Evolutionary conservation across 148 eudicot species (phyloP), one percentile per base, ranked within the genome.

Genomic region (Polygonum maritimum): DNA sequence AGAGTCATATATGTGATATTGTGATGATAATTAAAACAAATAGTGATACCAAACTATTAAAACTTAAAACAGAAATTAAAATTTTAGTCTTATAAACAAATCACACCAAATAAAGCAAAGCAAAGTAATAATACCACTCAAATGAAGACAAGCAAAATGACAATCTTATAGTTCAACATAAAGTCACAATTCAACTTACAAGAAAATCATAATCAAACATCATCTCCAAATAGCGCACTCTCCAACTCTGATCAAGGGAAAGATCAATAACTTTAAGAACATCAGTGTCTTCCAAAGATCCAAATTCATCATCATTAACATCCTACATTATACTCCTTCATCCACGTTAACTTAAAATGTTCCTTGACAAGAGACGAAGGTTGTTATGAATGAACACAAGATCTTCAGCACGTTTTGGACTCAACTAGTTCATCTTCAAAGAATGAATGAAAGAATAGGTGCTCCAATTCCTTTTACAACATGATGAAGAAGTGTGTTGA

Each of bases 381-480:
- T 78, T 78, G 51, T 41, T 54, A n/a, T 71, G 76, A 41, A 78
- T 45, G 45, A 38, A 78, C 49, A 26, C 79, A 8, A 71, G 40
- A 71, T 38, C 41, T 13, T 71, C 70, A 10, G 16, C 39, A 12
- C 52, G 16, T 19, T 41, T 71, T 49, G 40, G 74, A 40, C 15
- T 19, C 14, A 77, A 31, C 13, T 44, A 71, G 21, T 71, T 70
- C 47, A 49, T 70, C 75, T 21, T 71, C 8, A 40, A 3, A 12
- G 21, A 74, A 3, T 74, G 77, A 26, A 74, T 74, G 26, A 62
- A 33, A 3, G 73, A 49, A 26, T 63, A 74, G 2, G 44, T 22
- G 52, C 78, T 79, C 78, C 75, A 65, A 21, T 79, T 75, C 12
- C 81, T 67, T 69, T 69, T 75, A 75, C 52, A n/a, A 21, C 75